Evolutionary conservation across 306 rosid genomes (phyloP).

Genomic region (Pterocarpus santalinus): DNA sequence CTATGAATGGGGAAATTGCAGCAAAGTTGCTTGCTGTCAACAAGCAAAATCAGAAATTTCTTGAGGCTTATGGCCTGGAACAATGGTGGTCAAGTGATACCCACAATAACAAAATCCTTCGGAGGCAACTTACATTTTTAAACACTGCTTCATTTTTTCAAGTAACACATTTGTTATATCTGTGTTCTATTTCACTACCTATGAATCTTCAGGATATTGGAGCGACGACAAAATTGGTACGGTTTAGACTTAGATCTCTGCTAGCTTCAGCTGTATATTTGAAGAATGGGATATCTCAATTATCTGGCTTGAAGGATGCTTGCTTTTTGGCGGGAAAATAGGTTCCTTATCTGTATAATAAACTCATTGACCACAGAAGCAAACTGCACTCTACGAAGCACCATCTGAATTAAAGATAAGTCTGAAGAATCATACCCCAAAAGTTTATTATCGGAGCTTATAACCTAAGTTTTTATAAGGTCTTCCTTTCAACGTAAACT

Average conservation of each 20-base stretch:
- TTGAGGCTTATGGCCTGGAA: slow-evolving; percentile 45
- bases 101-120: slow-evolving; percentile 45
- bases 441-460: no score
- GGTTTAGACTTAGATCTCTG: slow-evolving; percentile 73
- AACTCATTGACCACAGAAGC: no score
- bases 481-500: no score
- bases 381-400: no score
- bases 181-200: slow-evolving; percentile 76
- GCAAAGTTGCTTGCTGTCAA: slow-evolving; percentile 36
- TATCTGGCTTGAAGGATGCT: no score
- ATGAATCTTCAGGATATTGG: slow-evolving; percentile 65
- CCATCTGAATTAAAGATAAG: no score
- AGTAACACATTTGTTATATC: slow-evolving; percentile 69
- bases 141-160: slow-evolving; percentile 34
- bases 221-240: slow-evolving; percentile 43
- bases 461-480: no score
- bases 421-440: no score
- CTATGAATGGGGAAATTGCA: slow-evolving; percentile 1
- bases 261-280: slow-evolving; percentile 40
- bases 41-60: slow-evolving; percentile 46
- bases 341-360: no score
- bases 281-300: no score
- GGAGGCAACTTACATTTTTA: slow-evolving; percentile 33
- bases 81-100: slow-evolving; percentile 48
- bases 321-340: no score